These are phyloP conservation scores for Lepiota subincarnata DNA, from an alignment of 768 basidiomycete species.

Conservation along the genomic window DNA sequence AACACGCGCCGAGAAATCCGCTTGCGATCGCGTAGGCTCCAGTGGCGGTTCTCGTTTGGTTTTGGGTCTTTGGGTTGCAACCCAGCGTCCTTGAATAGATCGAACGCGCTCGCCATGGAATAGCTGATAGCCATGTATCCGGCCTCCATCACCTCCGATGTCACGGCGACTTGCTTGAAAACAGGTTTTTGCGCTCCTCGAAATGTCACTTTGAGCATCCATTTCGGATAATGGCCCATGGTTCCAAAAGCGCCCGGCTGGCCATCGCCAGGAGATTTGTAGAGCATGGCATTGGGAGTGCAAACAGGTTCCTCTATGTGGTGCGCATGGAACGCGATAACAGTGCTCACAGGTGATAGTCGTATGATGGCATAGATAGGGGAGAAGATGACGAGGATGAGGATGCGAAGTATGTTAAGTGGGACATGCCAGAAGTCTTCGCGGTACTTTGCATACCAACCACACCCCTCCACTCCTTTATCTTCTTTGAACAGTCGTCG, in stretches of 20 bases:
- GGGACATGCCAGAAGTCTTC: conserved; percentile 1
- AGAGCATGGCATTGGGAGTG: not conserved
- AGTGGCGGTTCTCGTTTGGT: not conserved
- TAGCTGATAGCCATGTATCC: conserved; percentile 1
- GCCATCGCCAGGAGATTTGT: not conserved
- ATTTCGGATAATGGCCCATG: not conserved
- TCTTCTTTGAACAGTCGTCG: not conserved
- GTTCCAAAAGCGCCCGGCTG: not conserved
- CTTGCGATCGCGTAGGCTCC: not conserved
- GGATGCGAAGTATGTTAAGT: not conserved
- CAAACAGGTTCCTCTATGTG: not conserved
- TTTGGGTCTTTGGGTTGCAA: not conserved
- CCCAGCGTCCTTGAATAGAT: not conserved
- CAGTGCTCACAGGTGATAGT: not conserved
- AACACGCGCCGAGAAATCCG: not conserved
- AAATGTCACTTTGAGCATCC: not conserved
- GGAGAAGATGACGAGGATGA: not conserved
- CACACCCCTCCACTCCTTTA: not conserved
- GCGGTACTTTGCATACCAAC: not conserved
- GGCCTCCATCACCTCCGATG: not conserved
- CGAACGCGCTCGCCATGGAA: not conserved
- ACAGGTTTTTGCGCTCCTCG: not conserved
- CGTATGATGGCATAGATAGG: not conserved
- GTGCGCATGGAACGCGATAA: not conserved
- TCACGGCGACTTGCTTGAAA: not conserved